Evolutionary conservation across 2,329 filamentous ascomycete genomes (phyloP).

Genomic region (Aspergillus ustus): DNA sequence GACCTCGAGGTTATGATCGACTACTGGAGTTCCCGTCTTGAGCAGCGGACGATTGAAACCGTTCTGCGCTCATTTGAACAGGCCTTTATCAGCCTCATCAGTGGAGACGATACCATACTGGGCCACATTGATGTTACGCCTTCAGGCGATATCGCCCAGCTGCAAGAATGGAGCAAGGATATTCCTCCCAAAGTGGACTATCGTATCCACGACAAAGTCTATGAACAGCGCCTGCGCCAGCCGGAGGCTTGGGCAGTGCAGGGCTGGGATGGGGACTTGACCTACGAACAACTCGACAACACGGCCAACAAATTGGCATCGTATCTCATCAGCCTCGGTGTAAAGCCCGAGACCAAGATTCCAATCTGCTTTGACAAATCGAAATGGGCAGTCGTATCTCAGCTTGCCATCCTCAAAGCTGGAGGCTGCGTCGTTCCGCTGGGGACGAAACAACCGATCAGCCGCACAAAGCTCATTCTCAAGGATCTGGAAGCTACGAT

Average conservation of each 20-base stretch:
- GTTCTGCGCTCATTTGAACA: conserved; percentile 5
- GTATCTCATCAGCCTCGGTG: conserved; percentile 28
- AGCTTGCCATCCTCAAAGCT: conserved; percentile 37
- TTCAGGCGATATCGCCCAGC: conserved; percentile 3
- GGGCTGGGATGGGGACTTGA: conserved; percentile 25
- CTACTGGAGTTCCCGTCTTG: conserved; percentile 12
- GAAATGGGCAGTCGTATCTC: conserved; percentile 33
- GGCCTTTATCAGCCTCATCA: conserved; percentile 7
- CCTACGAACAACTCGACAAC: conserved; percentile 32
- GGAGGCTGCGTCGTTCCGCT: conserved; percentile 37
- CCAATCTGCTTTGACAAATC: conserved; percentile 37
- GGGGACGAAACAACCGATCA: conserved; percentile 34
- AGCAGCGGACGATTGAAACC: conserved; percentile 3
- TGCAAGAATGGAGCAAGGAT: conserved; percentile 11
- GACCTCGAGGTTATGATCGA: conserved; percentile 12
- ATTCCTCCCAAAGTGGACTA: conserved; percentile 5
- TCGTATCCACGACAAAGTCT: conserved; percentile 11
- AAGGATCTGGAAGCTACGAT: conserved; percentile 27
- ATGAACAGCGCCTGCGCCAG: conserved; percentile 3
- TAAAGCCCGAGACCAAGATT: conserved; percentile 30
- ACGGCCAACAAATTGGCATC: conserved; percentile 24
- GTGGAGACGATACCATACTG: not conserved
- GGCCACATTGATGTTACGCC: conserved; percentile 8
- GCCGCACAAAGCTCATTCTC: conserved; percentile 29
- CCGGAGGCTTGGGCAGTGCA: conserved; percentile 5